Conservation (phyloP, 2,329 filamentous ascomycete species). For the Ascocoryne sarcoides region DNA sequence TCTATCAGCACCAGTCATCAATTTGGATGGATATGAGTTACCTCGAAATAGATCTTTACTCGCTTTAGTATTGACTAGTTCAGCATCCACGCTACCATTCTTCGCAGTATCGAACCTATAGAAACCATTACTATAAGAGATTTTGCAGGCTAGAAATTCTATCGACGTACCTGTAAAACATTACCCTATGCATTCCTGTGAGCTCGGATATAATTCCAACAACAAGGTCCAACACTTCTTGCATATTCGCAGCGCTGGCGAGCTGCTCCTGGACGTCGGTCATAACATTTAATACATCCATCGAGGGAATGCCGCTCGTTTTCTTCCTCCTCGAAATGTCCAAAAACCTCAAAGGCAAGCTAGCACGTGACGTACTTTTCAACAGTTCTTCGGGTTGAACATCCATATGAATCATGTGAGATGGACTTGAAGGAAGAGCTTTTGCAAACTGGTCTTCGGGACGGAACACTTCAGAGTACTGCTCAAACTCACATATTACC, state of each 20-base stretch:
- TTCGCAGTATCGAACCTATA: conserved; percentile 20
- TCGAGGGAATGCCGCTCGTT: conserved; percentile 9
- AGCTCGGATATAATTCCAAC: conserved; percentile 21
- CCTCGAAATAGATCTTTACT: conserved; percentile 19
- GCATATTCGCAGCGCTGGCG: conserved; percentile 7
- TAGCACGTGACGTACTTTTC: conserved; percentile 16
- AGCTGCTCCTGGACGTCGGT: conserved; percentile 18
- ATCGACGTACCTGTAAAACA: too few species aligned
- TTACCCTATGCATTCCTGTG: conserved; percentile 21
- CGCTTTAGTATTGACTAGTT: conserved; percentile 18
- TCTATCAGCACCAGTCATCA: neutral
- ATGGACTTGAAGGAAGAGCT: conserved; percentile 9
- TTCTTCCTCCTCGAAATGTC: conserved; percentile 13
- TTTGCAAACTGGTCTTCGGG: conserved; percentile 7
- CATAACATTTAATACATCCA: conserved; percentile 21
- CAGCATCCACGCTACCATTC: conserved; percentile 23
- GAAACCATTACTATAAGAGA: too few species aligned
- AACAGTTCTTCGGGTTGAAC: conserved; percentile 11
- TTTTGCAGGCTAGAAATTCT: too few species aligned
- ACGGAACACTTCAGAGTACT: conserved; percentile 15
- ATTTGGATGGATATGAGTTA: neutral
- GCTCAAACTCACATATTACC: conserved; percentile 21
- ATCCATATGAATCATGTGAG: conserved; percentile 7
- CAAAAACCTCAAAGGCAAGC: conserved; percentile 13
- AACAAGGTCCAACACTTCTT: conserved; percentile 15